phyloP scores from a whole-genome alignment of 2,329 filamentous ascomycete species.

The Monosporascus sp. region DNA sequence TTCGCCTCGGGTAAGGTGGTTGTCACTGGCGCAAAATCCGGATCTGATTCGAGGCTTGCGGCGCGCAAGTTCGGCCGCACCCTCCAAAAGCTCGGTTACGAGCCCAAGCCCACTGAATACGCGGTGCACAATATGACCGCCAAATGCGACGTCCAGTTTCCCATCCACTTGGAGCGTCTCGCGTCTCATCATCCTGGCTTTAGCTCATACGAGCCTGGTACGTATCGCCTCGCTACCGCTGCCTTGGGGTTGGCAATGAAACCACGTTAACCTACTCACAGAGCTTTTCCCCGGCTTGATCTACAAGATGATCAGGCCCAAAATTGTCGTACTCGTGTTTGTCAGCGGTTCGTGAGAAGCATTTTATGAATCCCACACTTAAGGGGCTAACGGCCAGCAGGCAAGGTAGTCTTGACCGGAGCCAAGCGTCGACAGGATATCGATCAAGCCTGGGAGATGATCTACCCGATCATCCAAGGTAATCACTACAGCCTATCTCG shows the following conservation, averaged over 20 bases:
- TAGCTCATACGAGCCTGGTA: conserved; percentile 85
- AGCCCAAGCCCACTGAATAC: conserved; percentile 98
- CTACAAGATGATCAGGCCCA: conserved; percentile 99
- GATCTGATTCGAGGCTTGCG: conserved; percentile 95
- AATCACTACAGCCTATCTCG: background rate
- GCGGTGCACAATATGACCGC: conserved; percentile 99
- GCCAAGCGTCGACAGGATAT: conserved; percentile 98
- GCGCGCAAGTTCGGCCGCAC: conserved; percentile 97
- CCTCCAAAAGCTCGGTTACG: conserved; percentile 99
- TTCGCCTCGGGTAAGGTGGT: conserved; percentile 99
- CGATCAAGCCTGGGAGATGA: conserved; percentile 93
- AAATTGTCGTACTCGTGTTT: conserved; percentile 97
- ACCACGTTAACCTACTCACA: background rate
- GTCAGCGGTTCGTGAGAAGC: conserved; percentile 57
- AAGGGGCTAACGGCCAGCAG: background rate
- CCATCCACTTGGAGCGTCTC: conserved; percentile 91
- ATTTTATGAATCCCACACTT: background rate
- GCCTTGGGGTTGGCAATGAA: background rate
- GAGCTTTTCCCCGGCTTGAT: conserved; percentile 98
- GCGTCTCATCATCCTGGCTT: conserved; percentile 98
- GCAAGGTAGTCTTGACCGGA: conserved; percentile 96
- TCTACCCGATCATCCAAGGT: conserved; percentile 93
- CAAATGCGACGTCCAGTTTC: conserved; percentile 98
- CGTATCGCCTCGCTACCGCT: background rate
- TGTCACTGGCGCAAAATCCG: conserved; percentile 94